Base-by-base conservation (phyloP, 2,329 filamentous ascomycete genomes). In the Laburnicola sp. region DNA sequence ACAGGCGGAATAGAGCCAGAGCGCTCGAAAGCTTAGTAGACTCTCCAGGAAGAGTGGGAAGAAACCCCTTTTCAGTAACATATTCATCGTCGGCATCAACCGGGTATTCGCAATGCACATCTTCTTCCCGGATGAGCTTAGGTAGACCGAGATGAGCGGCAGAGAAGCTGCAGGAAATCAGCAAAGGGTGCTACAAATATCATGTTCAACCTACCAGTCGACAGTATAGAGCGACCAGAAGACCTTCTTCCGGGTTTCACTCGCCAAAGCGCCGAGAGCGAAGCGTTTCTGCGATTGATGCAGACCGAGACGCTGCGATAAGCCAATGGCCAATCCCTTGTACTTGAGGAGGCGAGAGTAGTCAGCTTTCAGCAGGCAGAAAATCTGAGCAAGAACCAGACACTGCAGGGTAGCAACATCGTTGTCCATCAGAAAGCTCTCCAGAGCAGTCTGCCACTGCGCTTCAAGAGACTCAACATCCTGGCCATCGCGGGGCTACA, bases 141-240 rank as follows among this genome's bases (percentile, higher is more conserved):
- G 94, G 93, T 21, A 97, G 82, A 9, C 94, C 94, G n/a, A 96
- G 86, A 50, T 92, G 82, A 37, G 91, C 91, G 46, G 93, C 91
- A 55, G 91, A 91, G 73, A 97, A 93, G 71, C 90, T 93, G 60
- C 56, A 48, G 35, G 30, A 22, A n/a, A 52, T 74, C 49, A 74
- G 69, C 55, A 39, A 2, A 51, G 37, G 21, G 21, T 39, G 38
- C 22, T 23, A 16, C 11, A 10, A 22, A 22, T 28, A 35, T 7
- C 39, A 21, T 23, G 31, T 7, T 8, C 10, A 26, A 22, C 86
- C 67, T 83, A 94, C 89, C 91, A 93, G 74, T 99, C 94, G 53
- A 97, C 80, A 6, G 89, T 88, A 74, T 97, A 97, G 57, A 97
- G 80, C 28, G 90, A 91, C 94, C 94, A 99, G 74, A 97, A 97